These are phyloP conservation scores for Cyclostephanos tholiformis DNA, from an alignment of 108 stramenopile species.

Conservation along the genomic window DNA sequence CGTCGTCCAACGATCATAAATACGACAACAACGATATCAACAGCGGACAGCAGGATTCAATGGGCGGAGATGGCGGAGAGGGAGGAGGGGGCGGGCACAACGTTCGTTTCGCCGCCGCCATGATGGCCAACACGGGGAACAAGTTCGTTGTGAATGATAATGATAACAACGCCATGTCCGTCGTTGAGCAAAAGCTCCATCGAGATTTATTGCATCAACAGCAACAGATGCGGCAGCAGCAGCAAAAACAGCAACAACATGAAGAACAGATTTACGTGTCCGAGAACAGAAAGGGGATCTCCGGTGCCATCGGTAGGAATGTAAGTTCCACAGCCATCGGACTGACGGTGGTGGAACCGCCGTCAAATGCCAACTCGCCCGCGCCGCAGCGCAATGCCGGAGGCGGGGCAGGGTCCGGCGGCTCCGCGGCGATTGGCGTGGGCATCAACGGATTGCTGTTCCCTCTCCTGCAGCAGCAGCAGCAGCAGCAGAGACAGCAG, in stretches of 20 bases:
- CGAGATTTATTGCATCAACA: neutral
- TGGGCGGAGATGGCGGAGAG: neutral
- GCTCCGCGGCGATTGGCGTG: neutral
- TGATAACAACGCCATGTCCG: neutral
- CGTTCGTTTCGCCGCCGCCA: constrained; percentile 11
- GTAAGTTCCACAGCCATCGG: constrained; percentile 41
- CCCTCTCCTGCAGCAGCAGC: neutral
- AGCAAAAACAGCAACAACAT: constrained; percentile 20
- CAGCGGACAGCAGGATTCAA: neutral
- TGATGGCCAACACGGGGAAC: constrained; percentile 22
- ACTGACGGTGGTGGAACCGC: constrained; percentile 72
- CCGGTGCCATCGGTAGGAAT: neutral
- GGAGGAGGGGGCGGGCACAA: neutral
- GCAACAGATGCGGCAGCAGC: neutral
- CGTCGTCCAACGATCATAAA: neutral
- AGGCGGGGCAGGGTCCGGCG: constrained; percentile 1
- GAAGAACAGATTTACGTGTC: constrained; percentile 15
- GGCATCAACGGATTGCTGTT: neutral
- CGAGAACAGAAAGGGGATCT: constrained; percentile 12
- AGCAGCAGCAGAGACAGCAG: neutral
- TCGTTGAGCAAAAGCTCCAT: neutral
- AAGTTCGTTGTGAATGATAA: neutral
- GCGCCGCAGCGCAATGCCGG: constrained; percentile 24
- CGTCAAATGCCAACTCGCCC: constrained; percentile 41
- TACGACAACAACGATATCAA: neutral